These are phyloP conservation scores for Acidiella bohemica DNA, from an alignment of 495 filamentous ascomycete genomes.

Conservation along the genomic window DNA sequence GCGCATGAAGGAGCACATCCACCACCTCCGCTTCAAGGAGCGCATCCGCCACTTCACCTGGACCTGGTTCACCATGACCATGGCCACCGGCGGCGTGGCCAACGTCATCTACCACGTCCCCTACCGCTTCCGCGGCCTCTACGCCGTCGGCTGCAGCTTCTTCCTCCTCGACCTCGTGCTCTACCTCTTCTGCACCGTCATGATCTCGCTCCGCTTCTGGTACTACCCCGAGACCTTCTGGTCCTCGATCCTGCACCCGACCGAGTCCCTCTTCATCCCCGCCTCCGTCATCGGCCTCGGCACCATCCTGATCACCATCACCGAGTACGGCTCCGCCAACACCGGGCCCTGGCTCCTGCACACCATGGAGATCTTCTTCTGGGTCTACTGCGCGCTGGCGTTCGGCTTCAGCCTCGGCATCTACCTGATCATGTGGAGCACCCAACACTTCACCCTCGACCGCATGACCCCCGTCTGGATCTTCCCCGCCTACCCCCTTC, in stretches of 20 bases:
- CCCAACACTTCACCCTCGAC: slow-evolving; percentile 63
- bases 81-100: slow-evolving; percentile 75
- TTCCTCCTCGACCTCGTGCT: slow-evolving; percentile 64
- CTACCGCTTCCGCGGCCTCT: slow-evolving; percentile 54
- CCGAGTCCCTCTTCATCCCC: slow-evolving; percentile 68
- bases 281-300: slow-evolving; percentile 57
- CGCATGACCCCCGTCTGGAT: slow-evolving; percentile 75
- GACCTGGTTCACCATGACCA: slow-evolving; percentile 37
- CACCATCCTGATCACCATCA: slow-evolving; percentile 66
- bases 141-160: slow-evolving; percentile 56
- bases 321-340: slow-evolving; percentile 58
- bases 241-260: slow-evolving; percentile 60
- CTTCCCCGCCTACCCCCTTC: slow-evolving; percentile 76
- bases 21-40: slow-evolving; percentile 21
- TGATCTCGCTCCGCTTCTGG: slow-evolving; percentile 58
- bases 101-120: slow-evolving; percentile 64
- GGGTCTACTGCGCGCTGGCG: slow-evolving; percentile 56
- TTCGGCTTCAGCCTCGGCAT: slow-evolving; percentile 51
- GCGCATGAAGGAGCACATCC: slow-evolving; percentile 4
- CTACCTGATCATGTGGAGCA: slow-evolving; percentile 47
- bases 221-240: slow-evolving; percentile 58
- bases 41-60: slow-evolving; percentile 33
- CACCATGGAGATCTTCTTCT: slow-evolving; percentile 53
- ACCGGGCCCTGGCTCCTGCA: slow-evolving; percentile 54
- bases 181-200: slow-evolving; percentile 52